phyloP scores from a whole-genome alignment of 106 monocot species.

The Cymbidium sinense region DNA sequence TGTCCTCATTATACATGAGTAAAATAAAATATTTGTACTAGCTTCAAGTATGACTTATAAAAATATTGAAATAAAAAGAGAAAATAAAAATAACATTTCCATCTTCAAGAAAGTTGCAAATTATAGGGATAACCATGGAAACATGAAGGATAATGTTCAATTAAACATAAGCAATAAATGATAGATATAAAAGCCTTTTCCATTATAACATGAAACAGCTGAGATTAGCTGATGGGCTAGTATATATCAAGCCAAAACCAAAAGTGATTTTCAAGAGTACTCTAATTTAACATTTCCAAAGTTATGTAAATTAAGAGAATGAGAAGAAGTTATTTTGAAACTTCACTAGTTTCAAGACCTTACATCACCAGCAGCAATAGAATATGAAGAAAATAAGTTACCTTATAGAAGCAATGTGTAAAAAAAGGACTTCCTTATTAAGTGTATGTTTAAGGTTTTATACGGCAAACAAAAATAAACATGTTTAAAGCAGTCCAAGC shows the following conservation, averaged over 20 bases:
- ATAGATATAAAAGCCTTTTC: neutral
- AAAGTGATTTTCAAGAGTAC: neutral
- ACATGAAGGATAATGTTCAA: neutral
- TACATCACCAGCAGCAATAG: neutral
- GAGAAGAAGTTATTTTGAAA: neutral
- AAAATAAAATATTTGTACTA: neutral
- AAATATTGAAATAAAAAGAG: neutral
- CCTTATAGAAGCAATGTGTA: neutral
- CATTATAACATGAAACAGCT: neutral
- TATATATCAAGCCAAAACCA: neutral
- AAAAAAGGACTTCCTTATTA: neutral
- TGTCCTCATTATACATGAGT: neutral
- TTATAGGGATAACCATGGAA: neutral
- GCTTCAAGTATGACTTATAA: neutral
- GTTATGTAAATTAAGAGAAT: neutral
- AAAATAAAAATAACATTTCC: neutral
- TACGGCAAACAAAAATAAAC: neutral
- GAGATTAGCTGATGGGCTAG: neutral
- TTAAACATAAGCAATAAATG: neutral
- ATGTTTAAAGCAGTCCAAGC: neutral
- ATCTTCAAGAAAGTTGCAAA: neutral
- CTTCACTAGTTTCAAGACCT: neutral
- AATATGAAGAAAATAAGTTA: neutral
- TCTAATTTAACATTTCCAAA: neutral
- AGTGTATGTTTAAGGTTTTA: neutral